These are phyloP conservation scores for Pythium plurisporium DNA, from an alignment of 352 stramenopile species.

Conservation along the genomic window DNA sequence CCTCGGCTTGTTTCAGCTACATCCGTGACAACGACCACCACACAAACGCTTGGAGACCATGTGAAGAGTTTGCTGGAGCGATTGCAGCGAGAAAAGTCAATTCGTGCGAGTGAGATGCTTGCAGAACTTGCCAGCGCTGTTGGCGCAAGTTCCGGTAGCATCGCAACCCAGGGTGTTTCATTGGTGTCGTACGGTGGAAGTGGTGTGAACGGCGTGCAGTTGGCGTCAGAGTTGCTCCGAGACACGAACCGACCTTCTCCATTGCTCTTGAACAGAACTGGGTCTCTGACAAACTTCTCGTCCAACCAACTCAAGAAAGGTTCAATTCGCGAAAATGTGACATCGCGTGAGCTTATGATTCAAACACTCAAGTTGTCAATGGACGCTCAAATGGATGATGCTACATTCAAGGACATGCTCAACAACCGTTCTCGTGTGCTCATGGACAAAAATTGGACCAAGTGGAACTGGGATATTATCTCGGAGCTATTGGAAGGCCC, in stretches of 20 bases:
- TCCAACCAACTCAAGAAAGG: conserved; percentile 31
- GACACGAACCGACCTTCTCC: conserved; percentile 83
- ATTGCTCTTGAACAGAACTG: conserved; percentile 24
- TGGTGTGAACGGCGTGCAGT: conserved; percentile 82
- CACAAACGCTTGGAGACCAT: conserved; percentile 63
- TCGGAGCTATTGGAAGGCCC: conserved; percentile 84
- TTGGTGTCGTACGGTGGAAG: conserved; percentile 79
- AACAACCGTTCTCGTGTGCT: conserved; percentile 82
- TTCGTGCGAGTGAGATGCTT: conserved; percentile 82
- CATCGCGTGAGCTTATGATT: conserved; percentile 82
- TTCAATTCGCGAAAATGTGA: conserved; percentile 53
- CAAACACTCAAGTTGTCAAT: conserved; percentile 84
- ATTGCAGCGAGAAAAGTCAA: conserved; percentile 79
- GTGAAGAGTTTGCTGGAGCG: conserved; percentile 70
- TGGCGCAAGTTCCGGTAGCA: conserved; percentile 65
- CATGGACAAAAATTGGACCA: conserved; percentile 88
- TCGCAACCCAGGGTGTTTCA: conserved; percentile 61
- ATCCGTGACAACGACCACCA: conserved; percentile 67
- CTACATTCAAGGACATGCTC: conserved; percentile 87
- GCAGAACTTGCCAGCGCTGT: conserved; percentile 77
- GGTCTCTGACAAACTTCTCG: conserved; percentile 21
- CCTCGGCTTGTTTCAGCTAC: conserved; percentile 77
- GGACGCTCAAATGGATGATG: conserved; percentile 86
- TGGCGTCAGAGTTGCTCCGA: conserved; percentile 80
- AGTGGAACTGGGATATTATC: conserved; percentile 92